Conservation (phyloP, 1,139 yeast genomes). For the Yamadazyma atmosphaerica region DNA sequence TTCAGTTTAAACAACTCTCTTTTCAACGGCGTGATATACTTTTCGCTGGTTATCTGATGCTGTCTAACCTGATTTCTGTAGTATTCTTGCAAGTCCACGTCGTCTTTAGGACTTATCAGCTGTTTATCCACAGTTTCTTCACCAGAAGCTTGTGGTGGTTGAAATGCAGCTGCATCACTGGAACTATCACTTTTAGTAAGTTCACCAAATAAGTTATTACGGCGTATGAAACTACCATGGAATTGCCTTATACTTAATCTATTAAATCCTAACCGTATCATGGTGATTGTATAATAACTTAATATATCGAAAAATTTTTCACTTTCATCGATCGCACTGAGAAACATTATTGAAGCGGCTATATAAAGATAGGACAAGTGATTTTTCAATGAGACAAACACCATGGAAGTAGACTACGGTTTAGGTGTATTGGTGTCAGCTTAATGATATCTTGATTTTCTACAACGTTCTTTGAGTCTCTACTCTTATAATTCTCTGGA, state of each 20-base stretch:
- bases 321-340: constrained; percentile 7
- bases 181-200: constrained; percentile 21
- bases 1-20: constrained; percentile 60
- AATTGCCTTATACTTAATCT: constrained; percentile 14
- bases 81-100: constrained; percentile 34
- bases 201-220: constrained; percentile 28
- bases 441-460: not conserved
- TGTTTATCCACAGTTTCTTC: constrained; percentile 13
- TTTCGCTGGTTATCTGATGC: constrained; percentile 30
- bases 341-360: too few species aligned
- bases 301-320: constrained; percentile 6
- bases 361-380: too few species aligned
- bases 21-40: constrained; percentile 71
- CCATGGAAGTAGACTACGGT: too few species aligned
- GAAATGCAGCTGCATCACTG: not conserved
- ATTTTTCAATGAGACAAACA: too few species aligned
- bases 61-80: constrained; percentile 30
- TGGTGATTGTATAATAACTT: constrained; percentile 1
- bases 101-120: constrained; percentile 29
- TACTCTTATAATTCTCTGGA: too few species aligned
- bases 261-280: constrained; percentile 12
- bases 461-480: too few species aligned
- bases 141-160: constrained; percentile 6
- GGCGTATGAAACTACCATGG: constrained; percentile 12
- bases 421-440: not conserved